Conservation (phyloP, 1,284 basidiomycete species). For the Trichosporon faecale region DNA sequence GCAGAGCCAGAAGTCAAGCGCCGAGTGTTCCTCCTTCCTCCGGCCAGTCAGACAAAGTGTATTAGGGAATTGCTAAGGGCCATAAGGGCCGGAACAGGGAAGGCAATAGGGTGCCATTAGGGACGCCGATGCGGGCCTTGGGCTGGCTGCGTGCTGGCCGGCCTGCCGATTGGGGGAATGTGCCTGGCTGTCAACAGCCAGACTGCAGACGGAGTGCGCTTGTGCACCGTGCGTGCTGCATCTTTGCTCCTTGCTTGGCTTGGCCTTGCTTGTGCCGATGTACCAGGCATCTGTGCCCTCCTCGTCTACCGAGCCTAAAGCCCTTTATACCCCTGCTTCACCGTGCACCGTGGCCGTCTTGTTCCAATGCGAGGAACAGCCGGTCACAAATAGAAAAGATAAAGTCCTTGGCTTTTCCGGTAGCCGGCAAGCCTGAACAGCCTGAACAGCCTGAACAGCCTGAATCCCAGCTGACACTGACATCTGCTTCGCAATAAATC, state of each 20-base stretch:
- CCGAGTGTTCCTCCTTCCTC: not conserved
- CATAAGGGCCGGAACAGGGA: not conserved
- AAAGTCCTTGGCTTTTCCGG: not conserved
- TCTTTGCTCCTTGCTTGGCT: not conserved
- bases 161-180: not conserved
- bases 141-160: not conserved
- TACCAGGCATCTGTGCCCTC: not conserved
- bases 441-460: no score
- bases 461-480: not conserved
- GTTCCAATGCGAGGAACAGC: no score
- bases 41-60: conserved; percentile 2
- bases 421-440: no score
- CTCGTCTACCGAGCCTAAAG: not conserved
- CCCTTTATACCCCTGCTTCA: not conserved
- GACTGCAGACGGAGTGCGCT: not conserved
- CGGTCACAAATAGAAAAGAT: conserved; percentile 1
- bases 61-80: not conserved
- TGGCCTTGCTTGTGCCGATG: not conserved
- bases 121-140: not conserved
- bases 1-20: not conserved
- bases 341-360: not conserved
- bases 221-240: no score
- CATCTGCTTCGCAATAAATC: not conserved
- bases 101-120: not conserved
- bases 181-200: not conserved